Conservation (phyloP, 768 basidiomycete species). For the Amanita exitialis region DNA sequence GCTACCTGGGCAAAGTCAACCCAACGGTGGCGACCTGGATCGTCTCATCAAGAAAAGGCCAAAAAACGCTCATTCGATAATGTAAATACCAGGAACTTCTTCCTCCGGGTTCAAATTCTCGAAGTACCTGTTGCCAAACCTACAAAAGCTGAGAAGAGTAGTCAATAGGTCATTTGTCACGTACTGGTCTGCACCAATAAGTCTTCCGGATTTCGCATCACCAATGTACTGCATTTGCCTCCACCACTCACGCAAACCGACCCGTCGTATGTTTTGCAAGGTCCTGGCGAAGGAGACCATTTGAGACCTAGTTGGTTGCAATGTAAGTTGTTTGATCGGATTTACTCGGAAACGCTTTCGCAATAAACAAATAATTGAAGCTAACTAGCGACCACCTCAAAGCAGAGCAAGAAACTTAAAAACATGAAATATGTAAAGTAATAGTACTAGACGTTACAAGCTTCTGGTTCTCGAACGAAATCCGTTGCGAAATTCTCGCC, state of each 20-base stretch:
- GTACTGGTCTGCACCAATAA: slow-evolving; percentile 75
- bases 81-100: slow-evolving; percentile 70
- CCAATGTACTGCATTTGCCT: slow-evolving; percentile 88
- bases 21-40: slow-evolving; percentile 88
- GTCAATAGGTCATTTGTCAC: slow-evolving; percentile 21
- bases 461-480: not conserved
- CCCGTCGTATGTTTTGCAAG: slow-evolving; percentile 63
- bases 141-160: slow-evolving; percentile 16
- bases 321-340: slow-evolving; percentile 19
- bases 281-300: slow-evolving; percentile 74
- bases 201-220: slow-evolving; percentile 80
- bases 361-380: not conserved
- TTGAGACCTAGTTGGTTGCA: slow-evolving; percentile 4
- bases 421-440: not conserved
- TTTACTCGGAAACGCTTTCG: slow-evolving; percentile 16
- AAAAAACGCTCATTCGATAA: not conserved
- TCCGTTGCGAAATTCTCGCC: not conserved
- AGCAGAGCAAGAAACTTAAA: not conserved
- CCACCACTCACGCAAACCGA: slow-evolving; percentile 83
- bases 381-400: not conserved
- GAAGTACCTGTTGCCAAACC: slow-evolving; percentile 91
- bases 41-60: not conserved
- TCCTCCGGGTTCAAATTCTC: slow-evolving; percentile 85
- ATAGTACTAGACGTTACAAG: not conserved
- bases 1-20: slow-evolving; percentile 84